Evolutionary conservation across 495 filamentous ascomycete genomes (phyloP), one percentile per base, ranked within the genome.

Genomic region (Podospora australis): DNA sequence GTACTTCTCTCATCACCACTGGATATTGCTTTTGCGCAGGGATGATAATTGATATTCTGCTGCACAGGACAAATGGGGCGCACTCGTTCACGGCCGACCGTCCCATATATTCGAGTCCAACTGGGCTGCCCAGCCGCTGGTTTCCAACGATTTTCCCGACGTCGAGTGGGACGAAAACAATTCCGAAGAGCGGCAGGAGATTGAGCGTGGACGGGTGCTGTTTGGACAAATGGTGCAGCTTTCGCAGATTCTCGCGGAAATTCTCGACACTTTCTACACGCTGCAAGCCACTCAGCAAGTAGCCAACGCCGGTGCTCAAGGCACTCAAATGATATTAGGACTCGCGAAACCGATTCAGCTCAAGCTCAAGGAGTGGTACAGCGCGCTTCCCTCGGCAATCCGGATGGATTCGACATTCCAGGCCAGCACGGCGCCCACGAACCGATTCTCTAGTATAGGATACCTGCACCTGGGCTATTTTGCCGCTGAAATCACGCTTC

Each of bases 401-500:
- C 78, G 80, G 19, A 87, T 91, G 78, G 84, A 90, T 53, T 70
- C 71, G 35, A 69, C 62, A 6, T 68, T 70, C 41, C 69, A 71
- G 19, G 57, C 57, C 26, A 44, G 48, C 25, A 34, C 55, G 7
- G 59, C 67, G n/a, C n/a, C 40, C 7, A 17, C n/a, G 11, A 63
- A 57, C 32, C 74, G 73, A 38, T 70, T 82, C 41, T 80, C 75
- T 25, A 75, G 77, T 49, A 78, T 74, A 62, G 88, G 88, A 34
- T 88, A 82, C 56, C 73, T 94, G 30, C 87, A 91, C 64, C 78
- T 94, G 16, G 86, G 82, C 34, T 90, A 91, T 66, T 90, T 88
- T 56, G 86, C 88, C 20, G 82, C 84, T 9, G 88, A 91, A 58
- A 88, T 91, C 57, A 89, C 84, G 0, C 83, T 94, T 41, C 88